phyloP scores from a whole-genome alignment of 306 rosid species.

The Amphicarpaea edgeworthii region DNA sequence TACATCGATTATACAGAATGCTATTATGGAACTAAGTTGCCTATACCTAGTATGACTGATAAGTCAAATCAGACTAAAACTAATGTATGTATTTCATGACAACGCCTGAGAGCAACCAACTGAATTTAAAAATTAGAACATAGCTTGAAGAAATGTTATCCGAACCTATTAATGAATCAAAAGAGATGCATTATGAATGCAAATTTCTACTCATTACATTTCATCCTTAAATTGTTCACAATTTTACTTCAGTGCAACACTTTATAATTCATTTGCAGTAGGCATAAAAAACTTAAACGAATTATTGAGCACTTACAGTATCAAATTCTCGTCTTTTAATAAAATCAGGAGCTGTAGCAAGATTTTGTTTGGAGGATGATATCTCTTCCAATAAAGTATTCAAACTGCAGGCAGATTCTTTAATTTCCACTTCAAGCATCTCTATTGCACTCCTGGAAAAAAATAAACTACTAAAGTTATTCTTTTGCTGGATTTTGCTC shows the following conservation, averaged over 20 bases:
- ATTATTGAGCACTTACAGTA: conserved; percentile 54
- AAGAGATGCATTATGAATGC: not conserved
- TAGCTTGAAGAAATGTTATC: conserved; percentile 7
- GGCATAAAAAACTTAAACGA: conserved; percentile 12
- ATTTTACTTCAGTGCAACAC: not conserved
- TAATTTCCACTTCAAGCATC: conserved; percentile 73
- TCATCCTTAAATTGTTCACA: conserved; percentile 2
- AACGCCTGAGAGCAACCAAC: not conserved
- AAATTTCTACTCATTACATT: not conserved
- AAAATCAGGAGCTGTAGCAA: conserved; percentile 45
- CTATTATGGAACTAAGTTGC: conserved; percentile 2
- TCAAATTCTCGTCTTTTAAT: conserved; percentile 57
- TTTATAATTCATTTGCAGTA: not conserved
- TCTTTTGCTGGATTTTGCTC: conserved; percentile 16
- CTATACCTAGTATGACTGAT: not conserved
- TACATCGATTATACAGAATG: not conserved
- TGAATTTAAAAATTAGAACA: conserved; percentile 19
- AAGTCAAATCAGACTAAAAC: conserved; percentile 10
- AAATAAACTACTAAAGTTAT: not conserved
- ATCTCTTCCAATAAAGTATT: conserved; percentile 51
- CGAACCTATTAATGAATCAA: not conserved
- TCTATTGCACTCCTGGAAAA: conserved; percentile 86
- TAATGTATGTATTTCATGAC: not conserved
- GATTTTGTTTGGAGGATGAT: conserved; percentile 49
- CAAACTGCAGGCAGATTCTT: conserved; percentile 55